These are phyloP conservation scores for Phylloporus sp. DNA, from an alignment of 1,284 basidiomycete species.

Conservation along the genomic window DNA sequence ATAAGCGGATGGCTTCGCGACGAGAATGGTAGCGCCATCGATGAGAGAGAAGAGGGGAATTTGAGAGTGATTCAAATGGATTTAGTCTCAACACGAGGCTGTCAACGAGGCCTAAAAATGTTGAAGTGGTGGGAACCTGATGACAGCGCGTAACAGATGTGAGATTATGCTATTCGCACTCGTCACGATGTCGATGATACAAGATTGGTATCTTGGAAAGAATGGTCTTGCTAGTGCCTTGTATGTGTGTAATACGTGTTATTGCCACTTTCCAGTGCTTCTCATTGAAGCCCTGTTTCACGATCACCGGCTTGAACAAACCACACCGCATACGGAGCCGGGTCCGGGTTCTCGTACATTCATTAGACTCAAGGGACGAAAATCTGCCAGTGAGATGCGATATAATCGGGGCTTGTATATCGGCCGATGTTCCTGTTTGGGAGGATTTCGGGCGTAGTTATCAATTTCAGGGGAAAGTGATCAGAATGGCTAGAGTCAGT, in stretches of 20 bases:
- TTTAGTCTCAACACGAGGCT: slow-evolving; percentile 11
- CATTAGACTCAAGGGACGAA: too few species aligned
- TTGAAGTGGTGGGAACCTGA: background rate
- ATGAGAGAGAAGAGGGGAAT: background rate
- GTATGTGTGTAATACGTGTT: too few species aligned
- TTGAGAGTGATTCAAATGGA: too few species aligned
- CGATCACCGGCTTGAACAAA: background rate
- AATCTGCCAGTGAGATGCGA: background rate
- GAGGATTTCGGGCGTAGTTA: background rate
- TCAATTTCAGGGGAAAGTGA: slow-evolving; percentile 6
- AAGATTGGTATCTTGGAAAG: too few species aligned
- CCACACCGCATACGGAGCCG: too few species aligned
- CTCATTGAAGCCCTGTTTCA: too few species aligned
- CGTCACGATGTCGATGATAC: slow-evolving; percentile 2
- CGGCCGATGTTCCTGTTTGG: background rate
- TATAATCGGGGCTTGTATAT: background rate
- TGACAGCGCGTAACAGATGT: background rate
- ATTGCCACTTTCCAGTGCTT: too few species aligned
- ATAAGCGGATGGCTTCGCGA: too few species aligned
- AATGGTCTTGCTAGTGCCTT: too few species aligned
- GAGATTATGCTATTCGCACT: background rate
- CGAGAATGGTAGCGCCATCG: too few species aligned
- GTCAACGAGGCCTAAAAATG: slow-evolving; percentile 19
- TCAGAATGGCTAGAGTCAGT: background rate
- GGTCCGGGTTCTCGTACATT: too few species aligned